phyloP scores from a whole-genome alignment of 805 yeast genomes.

The Nakazawaea pomicola region DNA sequence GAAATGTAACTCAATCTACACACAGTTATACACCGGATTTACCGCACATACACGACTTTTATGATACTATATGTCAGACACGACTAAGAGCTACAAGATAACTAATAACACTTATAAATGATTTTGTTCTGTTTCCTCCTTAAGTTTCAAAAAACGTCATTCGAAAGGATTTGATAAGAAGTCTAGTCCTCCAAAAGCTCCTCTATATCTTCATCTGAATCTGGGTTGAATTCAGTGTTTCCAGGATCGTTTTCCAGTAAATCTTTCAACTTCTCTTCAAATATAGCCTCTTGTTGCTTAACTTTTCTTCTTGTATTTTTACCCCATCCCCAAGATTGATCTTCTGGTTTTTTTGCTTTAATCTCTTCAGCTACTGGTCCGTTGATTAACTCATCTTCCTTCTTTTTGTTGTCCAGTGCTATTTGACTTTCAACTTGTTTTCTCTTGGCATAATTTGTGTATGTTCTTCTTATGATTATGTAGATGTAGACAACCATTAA shows the following conservation, averaged over 20 bases:
- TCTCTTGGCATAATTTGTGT: constrained; percentile 50
- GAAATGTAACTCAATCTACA: no score
- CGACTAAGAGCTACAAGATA: no score
- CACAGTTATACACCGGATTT: no score
- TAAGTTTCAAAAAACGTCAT: no score
- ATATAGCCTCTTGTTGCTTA: constrained; percentile 46
- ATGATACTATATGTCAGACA: no score
- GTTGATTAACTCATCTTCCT: constrained; percentile 27
- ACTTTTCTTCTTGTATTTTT: constrained; percentile 62
- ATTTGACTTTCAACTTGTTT: constrained; percentile 46
- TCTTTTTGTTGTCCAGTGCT: constrained; percentile 39
- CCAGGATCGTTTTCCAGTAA: constrained; percentile 33
- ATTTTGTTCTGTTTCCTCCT: no score
- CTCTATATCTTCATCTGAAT: constrained; percentile 66
- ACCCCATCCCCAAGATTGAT: constrained; percentile 68
- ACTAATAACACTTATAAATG: no score
- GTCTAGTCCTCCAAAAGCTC: constrained; percentile 57
- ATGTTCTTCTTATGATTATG: constrained; percentile 50
- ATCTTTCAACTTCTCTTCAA: constrained; percentile 42
- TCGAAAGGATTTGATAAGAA: no score
- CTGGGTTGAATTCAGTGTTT: constrained; percentile 41
- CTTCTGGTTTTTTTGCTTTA: constrained; percentile 21
- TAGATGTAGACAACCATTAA: constrained; percentile 60
- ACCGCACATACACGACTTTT: no score
- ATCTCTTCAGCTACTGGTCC: constrained; percentile 31